Evolutionary conservation across 2,329 filamentous ascomycete genomes (phyloP).

Genomic region (Myriosclerotinia scirpicola): DNA sequence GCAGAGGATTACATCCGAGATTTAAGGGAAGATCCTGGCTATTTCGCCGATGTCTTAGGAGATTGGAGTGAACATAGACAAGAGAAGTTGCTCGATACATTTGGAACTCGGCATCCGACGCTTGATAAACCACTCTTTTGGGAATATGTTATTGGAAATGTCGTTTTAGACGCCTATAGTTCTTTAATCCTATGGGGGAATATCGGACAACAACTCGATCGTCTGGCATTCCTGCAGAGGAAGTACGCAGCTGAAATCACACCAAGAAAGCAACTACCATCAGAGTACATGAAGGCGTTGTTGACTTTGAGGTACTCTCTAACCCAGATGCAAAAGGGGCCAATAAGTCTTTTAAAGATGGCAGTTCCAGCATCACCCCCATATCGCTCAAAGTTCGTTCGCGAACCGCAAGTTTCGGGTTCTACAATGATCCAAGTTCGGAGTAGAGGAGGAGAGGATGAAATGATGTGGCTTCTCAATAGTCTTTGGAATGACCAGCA

Average conservation of each 20-base stretch:
- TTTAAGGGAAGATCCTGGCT: constrained; percentile 30
- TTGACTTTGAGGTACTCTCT: constrained; percentile 45
- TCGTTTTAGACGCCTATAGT: constrained; percentile 41
- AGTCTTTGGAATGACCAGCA: background rate
- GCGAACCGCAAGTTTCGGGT: background rate
- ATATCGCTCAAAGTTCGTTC: background rate
- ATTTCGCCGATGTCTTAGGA: background rate
- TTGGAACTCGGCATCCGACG: constrained; percentile 35
- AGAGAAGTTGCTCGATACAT: constrained; percentile 46
- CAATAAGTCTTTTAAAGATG: background rate
- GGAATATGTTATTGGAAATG: constrained; percentile 43
- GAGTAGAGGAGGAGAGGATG: background rate
- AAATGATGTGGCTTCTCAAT: background rate
- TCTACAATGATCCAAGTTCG: background rate
- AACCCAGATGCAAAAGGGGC: constrained; percentile 35
- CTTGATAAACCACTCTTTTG: constrained; percentile 41
- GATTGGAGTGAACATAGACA: constrained; percentile 46
- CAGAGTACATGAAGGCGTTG: constrained; percentile 44
- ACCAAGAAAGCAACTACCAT: constrained; percentile 41
- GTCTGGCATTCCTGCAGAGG: constrained; percentile 38
- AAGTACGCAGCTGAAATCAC: constrained; percentile 42
- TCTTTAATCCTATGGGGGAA: constrained; percentile 25
- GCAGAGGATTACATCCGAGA: constrained; percentile 58
- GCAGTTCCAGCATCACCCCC: background rate
- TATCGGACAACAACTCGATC: constrained; percentile 31